Evolutionary conservation across 2,329 filamentous ascomycete genomes (phyloP), one percentile per base, ranked within the genome.

Genomic region (Neofusicoccum cordaticola): DNA sequence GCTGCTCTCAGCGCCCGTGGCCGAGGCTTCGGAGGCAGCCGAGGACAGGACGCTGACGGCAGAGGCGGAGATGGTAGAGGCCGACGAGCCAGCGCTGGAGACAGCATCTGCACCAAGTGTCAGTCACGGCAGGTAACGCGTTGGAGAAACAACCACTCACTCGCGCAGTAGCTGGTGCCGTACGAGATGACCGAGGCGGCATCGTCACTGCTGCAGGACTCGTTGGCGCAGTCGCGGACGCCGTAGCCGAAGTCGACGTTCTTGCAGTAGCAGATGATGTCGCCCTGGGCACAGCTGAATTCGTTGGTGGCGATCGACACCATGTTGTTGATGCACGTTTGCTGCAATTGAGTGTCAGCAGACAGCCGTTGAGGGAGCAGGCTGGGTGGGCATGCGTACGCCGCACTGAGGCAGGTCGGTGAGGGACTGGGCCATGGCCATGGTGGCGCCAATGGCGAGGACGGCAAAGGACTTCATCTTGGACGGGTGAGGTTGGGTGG

Each of bases 271-370:
- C 81, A 83, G 61, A 65, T 63, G 39, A 73, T 66, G 68, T 82
- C 79, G 13, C 71, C 71, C 12, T 65, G 17, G 15, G 67, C 22
- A 71, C 81, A 83, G 65, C 77, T 77, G 67, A 83, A 80, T 19
- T 71, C 7, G 35, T 69, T 66, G 53, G 71, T 66, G 62, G 79
- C 79, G 65, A 79, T 75, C 42, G 31, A 66, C 66, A 81, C 68
- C 80, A 83, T 82, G 78, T 81, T 82, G 74, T 67, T 75, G 69
- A 82, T 71, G 67, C 81, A 83, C 37, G 72, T 70, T 73, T 74
- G 73, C 76, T 78, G 39, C 31, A 13, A 31, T 6, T 7, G 39
- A 6, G 42, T 9, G 57, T 65, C 7, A 65, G 63, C 22, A 11
- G n/a, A 44, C 13, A 17, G 34, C 19, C 15, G 27, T 37, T 37